phyloP scores from a whole-genome alignment of 768 basidiomycete species.

The Suillus luteus region DNA sequence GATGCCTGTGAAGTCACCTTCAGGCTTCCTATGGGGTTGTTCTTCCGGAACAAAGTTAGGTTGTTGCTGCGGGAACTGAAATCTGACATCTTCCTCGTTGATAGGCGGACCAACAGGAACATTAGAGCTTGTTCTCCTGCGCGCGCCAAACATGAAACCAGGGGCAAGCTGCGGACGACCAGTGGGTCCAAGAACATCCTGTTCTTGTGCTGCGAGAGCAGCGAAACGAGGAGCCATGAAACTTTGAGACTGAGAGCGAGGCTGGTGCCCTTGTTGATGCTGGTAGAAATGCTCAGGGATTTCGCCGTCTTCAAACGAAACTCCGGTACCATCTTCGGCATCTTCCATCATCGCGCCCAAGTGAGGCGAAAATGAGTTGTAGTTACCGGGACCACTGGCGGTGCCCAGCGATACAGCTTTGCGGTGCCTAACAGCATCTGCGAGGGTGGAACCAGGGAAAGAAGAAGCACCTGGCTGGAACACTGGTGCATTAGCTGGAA shows the following conservation, averaged over 20 bases:
- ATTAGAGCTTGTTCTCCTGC: slow-evolving; percentile 50
- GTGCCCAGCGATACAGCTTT: slow-evolving; percentile 78
- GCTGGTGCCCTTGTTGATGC: slow-evolving; percentile 56
- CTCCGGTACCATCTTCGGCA: slow-evolving; percentile 59
- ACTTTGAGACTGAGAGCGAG: slow-evolving; percentile 77
- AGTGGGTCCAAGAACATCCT: slow-evolving; percentile 63
- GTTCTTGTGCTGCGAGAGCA: slow-evolving; percentile 71
- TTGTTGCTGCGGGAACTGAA: slow-evolving; percentile 80
- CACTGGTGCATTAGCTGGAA: slow-evolving; percentile 67
- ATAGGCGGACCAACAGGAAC: slow-evolving; percentile 70
- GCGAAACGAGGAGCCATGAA: slow-evolving; percentile 91
- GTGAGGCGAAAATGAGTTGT: slow-evolving; percentile 75
- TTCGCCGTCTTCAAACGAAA: slow-evolving; percentile 75
- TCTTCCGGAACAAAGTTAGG: slow-evolving; percentile 38
- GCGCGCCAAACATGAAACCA: slow-evolving; percentile 86
- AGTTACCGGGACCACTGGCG: slow-evolving; percentile 56
- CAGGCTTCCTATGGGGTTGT: slow-evolving; percentile 53
- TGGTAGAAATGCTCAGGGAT: slow-evolving; percentile 59
- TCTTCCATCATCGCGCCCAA: slow-evolving; percentile 86
- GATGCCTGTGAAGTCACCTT: slow-evolving; percentile 80
- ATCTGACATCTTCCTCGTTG: slow-evolving; percentile 78
- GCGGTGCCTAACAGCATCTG: slow-evolving; percentile 68
- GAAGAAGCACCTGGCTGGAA: slow-evolving; percentile 71
- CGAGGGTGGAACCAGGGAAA: slow-evolving; percentile 48
- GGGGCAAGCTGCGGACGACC: slow-evolving; percentile 90